Evolutionary conservation across 768 basidiomycete genomes (phyloP), one percentile per base, ranked within the genome.

Genomic region (Russula griseocarnosa): DNA sequence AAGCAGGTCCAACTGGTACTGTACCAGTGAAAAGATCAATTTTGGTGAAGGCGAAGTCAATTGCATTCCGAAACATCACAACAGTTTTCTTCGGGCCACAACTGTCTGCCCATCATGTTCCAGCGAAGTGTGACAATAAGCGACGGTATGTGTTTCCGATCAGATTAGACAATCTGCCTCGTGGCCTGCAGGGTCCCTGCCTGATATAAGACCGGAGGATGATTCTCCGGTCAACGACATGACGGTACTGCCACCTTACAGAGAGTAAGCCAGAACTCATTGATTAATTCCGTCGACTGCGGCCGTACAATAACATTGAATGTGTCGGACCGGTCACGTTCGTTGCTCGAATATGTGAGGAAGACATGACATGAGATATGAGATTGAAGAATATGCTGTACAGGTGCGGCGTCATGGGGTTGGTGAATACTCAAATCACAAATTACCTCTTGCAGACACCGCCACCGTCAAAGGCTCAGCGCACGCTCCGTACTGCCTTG

Each of bases 161-260:
- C 1, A 16, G 18, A 40, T 11, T 22, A 16, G 30, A 54, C 30
- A n/a, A 42, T 20, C 14, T 34, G 42, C 42, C 60, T 34, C 28
- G 60, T 60, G 58, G 24, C 34, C 34, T 24, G 28, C 32, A 14
- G 51, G 28, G 30, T 47, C n/a, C 22, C 9, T 30, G 16, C 3
- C 9, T n/a, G n/a, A 11, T 26, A 9, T 6, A 32, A 20, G 32
- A 44, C 22, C 40, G 42, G 60, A 20, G 13, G 44, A 3, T 55
- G 34, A 47, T 55, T 11, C 60, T 26, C 60, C 54, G 60, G 60
- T 47, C 3, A 9, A 42, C 22, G 32, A 26, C 34, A 47, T 52
- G 50, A 40, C 49, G 26, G n/a, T 42, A 14, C 38, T 14, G 53
- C 22, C n/a, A 28, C 30, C 30, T 32, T 24, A 2, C 20, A 14